Base-by-base conservation (phyloP, 805 yeast genomes). In the Ogataea chonburiensis region DNA sequence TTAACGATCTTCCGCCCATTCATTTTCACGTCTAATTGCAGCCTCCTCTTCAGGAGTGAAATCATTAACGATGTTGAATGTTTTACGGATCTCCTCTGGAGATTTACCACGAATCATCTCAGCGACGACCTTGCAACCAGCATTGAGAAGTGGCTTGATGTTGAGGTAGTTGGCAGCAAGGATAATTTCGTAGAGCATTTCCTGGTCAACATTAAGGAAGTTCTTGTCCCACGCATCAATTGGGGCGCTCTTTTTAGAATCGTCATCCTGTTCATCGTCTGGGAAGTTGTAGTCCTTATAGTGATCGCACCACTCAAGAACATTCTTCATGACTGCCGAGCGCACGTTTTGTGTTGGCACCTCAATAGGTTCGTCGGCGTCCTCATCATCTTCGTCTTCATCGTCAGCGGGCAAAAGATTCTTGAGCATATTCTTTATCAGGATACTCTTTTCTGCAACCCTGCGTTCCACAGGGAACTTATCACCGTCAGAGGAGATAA, bases 281-380 rank as follows among this genome's bases (percentile, higher is more conserved):
- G 86, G 85, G 62, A 81, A 81, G 13, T 69, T 70, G 7, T 84
- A 75, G 57, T 86, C 88, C 60, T 81, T 84, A 68, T 91, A 96
- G 60, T 91, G 93, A 55, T 86, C 94, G 53, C 96, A 88, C 94
- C 96, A 91, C 58, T 91, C 96, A 36, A 91, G 70, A n/a, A 91
- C 91, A 58, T 88, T 87, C 60, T 83, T 78, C 64, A 91, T 71
- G 14, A 91, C 95, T 12, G 83, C 79, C 7, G 95, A 83, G 48
- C 91, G 72, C 23, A 88, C 96, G 55, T 86, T 88, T 24, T 95
- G 96, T 9, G 88, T 78, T 23, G 97, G 97, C 53, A 91, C 83
- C 43, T 79, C 85, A 46, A 80, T 78, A 25, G 79, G 83, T 37
- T 78, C 85, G 27, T 75, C 81, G 43, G 79, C 76, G 28, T 72